Percentiles rank a stretch among this genome's conserved stretches.
These are phyloP conservation scores for Sergeia podlipaevii DNA, from an alignment of 208 protist genomes.

Conservation along the genomic window DNA sequence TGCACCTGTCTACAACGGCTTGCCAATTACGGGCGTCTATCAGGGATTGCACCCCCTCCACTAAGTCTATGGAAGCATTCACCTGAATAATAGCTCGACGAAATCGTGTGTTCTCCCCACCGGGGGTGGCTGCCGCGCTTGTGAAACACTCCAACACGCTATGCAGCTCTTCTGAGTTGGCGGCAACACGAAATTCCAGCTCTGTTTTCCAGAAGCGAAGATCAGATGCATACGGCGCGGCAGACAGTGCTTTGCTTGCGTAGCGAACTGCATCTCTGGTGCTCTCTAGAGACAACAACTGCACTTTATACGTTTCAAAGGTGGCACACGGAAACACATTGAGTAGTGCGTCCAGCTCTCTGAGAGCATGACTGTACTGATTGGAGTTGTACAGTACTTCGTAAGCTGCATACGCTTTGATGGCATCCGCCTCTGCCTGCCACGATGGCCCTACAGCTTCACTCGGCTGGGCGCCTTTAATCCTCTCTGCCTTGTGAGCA, in stretches of 20 bases:
- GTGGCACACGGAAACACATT: slow-evolving; percentile 37
- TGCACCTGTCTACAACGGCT: slow-evolving; percentile 20
- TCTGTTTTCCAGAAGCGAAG: slow-evolving; percentile 37
- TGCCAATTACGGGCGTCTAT: slow-evolving; percentile 1
- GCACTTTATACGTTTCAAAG: slow-evolving; percentile 48
- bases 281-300: slow-evolving; percentile 33
- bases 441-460: too few species aligned
- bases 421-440: slow-evolving; percentile 22
- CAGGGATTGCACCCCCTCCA: slow-evolving; percentile 13
- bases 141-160: slow-evolving; percentile 23
- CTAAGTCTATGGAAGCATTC: slow-evolving; percentile 15
- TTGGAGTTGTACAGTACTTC: slow-evolving; percentile 25
- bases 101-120: slow-evolving; percentile 31
- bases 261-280: slow-evolving; percentile 16
- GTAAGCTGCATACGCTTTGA: slow-evolving; percentile 42
- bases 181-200: slow-evolving; percentile 41
- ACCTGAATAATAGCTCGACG: slow-evolving; percentile 22
- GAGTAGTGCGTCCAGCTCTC: slow-evolving; percentile 36
- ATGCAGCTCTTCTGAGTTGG: slow-evolving; percentile 19
- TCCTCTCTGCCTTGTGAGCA: slow-evolving; percentile 17
- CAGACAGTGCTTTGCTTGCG: slow-evolving; percentile 8
- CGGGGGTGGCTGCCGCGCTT: slow-evolving; percentile 9
- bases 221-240: slow-evolving; percentile 8
- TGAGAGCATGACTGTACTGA: slow-evolving; percentile 36
- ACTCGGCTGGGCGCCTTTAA: too few species aligned